phyloP scores from a whole-genome alignment of 257 asterid species.

The Gentiana dahurica region DNA sequence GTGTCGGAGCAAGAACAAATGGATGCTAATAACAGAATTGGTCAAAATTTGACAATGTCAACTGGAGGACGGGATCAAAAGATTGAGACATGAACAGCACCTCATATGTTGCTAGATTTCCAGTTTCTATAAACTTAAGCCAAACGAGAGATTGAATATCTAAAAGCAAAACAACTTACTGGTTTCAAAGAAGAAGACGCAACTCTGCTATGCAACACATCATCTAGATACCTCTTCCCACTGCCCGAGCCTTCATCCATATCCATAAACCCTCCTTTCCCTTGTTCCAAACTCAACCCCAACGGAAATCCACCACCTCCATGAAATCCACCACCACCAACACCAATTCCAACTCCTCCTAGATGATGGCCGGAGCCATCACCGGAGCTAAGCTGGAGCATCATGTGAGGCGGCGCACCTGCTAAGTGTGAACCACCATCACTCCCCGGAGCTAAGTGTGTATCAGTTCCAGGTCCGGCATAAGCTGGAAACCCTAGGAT shows the following conservation, averaged over 20 bases:
- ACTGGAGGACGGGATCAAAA: too few species aligned
- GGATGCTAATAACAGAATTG: too few species aligned
- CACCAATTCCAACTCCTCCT: constrained; percentile 40
- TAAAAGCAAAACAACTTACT: constrained; percentile 18
- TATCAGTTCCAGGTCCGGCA: constrained; percentile 20
- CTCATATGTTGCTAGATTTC: too few species aligned
- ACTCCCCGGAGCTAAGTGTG: constrained; percentile 30
- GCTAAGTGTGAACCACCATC: constrained; percentile 17
- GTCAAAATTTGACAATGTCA: too few species aligned
- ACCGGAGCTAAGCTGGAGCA: constrained; percentile 35
- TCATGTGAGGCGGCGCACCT: constrained; percentile 29
- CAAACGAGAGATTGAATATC: too few species aligned
- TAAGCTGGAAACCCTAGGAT: constrained; percentile 68
- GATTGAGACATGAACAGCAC: too few species aligned
- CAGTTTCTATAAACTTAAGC: too few species aligned
- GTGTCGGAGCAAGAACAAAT: too few species aligned
- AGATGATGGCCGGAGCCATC: constrained; percentile 57
- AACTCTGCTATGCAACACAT: constrained; percentile 46
- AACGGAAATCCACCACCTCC: constrained; percentile 64
- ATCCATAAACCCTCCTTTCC: constrained; percentile 56
- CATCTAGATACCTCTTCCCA: constrained; percentile 61
- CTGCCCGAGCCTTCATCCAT: constrained; percentile 51
- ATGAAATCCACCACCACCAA: constrained; percentile 31
- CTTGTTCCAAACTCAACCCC: constrained; percentile 84
- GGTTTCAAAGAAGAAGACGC: constrained; percentile 44